These are phyloP conservation scores for Tylopilus sp. DNA, from an alignment of 1,284 basidiomycete genomes.

Conservation along the genomic window DNA sequence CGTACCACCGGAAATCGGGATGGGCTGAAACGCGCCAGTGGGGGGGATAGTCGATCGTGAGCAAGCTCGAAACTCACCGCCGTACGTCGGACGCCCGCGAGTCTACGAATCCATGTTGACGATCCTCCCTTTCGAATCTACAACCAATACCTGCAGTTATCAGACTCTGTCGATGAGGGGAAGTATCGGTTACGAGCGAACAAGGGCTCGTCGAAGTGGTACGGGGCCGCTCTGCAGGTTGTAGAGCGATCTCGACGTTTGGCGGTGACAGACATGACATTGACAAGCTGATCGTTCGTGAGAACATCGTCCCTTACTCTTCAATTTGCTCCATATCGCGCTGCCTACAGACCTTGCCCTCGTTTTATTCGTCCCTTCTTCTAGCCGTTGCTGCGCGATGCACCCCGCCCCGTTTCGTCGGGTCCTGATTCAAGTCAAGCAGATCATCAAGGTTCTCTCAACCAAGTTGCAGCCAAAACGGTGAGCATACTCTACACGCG, in stretches of 20 bases:
- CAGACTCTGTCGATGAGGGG: too few relatives aligned
- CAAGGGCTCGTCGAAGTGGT: too few relatives aligned
- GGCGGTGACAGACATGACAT: too few relatives aligned
- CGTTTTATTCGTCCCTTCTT: not conserved
- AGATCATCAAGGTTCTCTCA: constrained; percentile 13
- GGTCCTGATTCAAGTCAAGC: constrained; percentile 19
- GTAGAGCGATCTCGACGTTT: too few relatives aligned
- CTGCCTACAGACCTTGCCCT: constrained; percentile 3
- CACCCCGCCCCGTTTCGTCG: constrained; percentile 1
- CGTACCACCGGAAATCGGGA: not conserved
- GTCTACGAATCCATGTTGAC: not conserved
- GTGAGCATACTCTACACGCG: constrained; percentile 12
- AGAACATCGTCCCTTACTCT: not conserved
- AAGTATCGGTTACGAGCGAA: too few relatives aligned
- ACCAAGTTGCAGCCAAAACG: constrained; percentile 15
- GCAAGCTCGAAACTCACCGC: not conserved
- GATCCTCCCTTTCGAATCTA: too few relatives aligned
- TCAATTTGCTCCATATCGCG: not conserved
- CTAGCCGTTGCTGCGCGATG: constrained; percentile 12
- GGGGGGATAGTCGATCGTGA: too few relatives aligned
- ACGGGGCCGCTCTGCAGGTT: too few relatives aligned
- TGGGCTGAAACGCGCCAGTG: not conserved
- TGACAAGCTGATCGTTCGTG: not conserved
- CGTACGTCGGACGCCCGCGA: not conserved
- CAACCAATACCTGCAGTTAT: too few relatives aligned